Evolutionary conservation across 1,284 basidiomycete species (phyloP).

Genomic region (Caloboletus firmus): DNA sequence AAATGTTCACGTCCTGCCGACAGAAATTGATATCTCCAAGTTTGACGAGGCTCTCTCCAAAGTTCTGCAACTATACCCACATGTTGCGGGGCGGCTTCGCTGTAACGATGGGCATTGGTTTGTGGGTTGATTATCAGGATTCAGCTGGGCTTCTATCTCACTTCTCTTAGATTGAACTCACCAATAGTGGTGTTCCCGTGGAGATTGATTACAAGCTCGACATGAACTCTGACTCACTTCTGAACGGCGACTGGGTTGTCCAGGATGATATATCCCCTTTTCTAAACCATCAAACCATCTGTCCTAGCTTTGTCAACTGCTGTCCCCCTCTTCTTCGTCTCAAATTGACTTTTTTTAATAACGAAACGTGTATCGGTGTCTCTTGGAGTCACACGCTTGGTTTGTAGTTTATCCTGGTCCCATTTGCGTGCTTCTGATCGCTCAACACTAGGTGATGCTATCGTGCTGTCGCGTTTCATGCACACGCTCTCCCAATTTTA

Average conservation of each 20-base stretch:
- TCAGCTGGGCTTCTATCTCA: conserved; percentile 1
- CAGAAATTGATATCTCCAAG: conserved; percentile 15
- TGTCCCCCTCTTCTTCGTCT: conserved; percentile 26
- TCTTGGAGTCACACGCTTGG: conserved; percentile 34
- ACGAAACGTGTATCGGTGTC: conserved; percentile 30
- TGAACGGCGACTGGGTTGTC: conserved; percentile 23
- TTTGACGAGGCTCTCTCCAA: conserved; percentile 4
- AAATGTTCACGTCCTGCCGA: conserved; percentile 25
- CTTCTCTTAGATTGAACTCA: conserved; percentile 21
- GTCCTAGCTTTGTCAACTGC: conserved; percentile 2
- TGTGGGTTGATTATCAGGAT: conserved; percentile 14
- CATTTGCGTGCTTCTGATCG: not conserved
- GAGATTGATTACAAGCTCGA: conserved; percentile 7
- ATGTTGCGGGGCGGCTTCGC: conserved; percentile 26
- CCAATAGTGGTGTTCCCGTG: conserved; percentile 18
- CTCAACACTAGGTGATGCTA: too few relatives aligned
- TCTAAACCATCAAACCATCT: conserved; percentile 9
- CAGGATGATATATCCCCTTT: conserved; percentile 25
- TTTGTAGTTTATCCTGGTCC: not conserved
- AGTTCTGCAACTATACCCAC: conserved; percentile 25
- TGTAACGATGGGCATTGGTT: conserved; percentile 23
- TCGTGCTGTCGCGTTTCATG: conserved; percentile 21
- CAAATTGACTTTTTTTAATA: conserved; percentile 25
- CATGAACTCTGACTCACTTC: conserved; percentile 1
- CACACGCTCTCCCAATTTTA: conserved; percentile 25